Evolutionary conservation across 2,329 filamentous ascomycete species (phyloP).

Genomic region (Pseudogymnoascus destructans): DNA sequence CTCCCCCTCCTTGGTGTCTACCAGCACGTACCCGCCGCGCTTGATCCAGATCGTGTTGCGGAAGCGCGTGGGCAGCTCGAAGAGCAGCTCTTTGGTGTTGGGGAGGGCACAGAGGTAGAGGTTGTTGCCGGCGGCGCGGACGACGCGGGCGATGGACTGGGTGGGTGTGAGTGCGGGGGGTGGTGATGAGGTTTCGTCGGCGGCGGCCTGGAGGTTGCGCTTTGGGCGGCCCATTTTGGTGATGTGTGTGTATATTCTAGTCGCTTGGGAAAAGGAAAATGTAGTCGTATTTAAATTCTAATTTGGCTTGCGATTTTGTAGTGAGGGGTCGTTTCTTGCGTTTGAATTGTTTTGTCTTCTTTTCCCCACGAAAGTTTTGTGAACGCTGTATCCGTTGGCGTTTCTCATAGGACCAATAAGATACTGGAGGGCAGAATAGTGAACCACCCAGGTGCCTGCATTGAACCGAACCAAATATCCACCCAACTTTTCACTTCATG

Average conservation of each 20-base stretch:
- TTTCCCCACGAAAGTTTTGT: conserved; percentile 8
- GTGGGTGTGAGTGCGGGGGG: conserved; percentile 44
- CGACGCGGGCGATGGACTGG: conserved; percentile 61
- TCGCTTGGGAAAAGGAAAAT: background rate
- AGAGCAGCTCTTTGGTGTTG: conserved; percentile 49
- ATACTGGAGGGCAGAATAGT: background rate
- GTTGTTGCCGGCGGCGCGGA: conserved; percentile 78
- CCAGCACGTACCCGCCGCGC: conserved; percentile 72
- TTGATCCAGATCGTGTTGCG: conserved; percentile 91
- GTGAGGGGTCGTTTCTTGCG: background rate
- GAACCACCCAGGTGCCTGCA: conserved; percentile 5
- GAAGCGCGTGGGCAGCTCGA: conserved; percentile 74
- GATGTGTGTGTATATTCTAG: background rate
- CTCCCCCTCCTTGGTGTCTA: conserved; percentile 56
- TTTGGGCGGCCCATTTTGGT: conserved; percentile 57
- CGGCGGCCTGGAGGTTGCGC: conserved; percentile 63
- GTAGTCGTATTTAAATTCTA: background rate
- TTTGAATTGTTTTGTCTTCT: background rate
- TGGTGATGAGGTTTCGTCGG: conserved; percentile 53
- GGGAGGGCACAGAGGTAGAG: conserved; percentile 70
- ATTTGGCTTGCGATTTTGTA: background rate
- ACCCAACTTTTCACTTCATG: background rate
- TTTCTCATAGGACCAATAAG: conserved; percentile 7
- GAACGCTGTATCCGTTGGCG: conserved; percentile 3
- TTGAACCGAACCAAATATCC: background rate